Evolutionary conservation across 495 filamentous ascomycete genomes (phyloP).

Genomic region (Penicillium psychrofluorescens): DNA sequence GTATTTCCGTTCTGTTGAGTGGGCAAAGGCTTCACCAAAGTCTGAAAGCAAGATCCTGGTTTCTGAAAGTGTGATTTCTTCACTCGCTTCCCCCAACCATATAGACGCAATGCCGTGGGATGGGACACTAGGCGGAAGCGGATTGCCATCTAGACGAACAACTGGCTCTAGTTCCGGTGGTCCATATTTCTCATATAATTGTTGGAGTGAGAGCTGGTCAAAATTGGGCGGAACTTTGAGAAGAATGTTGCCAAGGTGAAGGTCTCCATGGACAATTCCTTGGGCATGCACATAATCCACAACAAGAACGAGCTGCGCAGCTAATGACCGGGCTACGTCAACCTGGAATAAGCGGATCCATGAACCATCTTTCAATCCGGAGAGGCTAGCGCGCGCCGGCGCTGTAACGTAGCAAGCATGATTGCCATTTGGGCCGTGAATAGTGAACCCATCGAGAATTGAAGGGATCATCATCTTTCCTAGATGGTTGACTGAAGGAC

Average conservation of each 20-base stretch:
- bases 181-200: slow-evolving; percentile 19
- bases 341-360: slow-evolving; percentile 29
- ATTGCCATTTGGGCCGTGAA: slow-evolving; percentile 36
- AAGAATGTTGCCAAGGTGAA: slow-evolving; percentile 26
- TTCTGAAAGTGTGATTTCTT: slow-evolving; percentile 15
- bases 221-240: slow-evolving; percentile 12
- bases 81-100: slow-evolving; percentile 23
- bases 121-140: slow-evolving; percentile 18
- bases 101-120: slow-evolving; percentile 13
- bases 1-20: slow-evolving; percentile 15
- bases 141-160: slow-evolving; percentile 14
- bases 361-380: slow-evolving; percentile 20
- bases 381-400: slow-evolving; percentile 24
- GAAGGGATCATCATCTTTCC: slow-evolving; percentile 19
- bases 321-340: slow-evolving; percentile 32
- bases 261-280: slow-evolving; percentile 26
- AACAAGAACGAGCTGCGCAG: slow-evolving; percentile 28
- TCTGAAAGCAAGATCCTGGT: slow-evolving; percentile 28
- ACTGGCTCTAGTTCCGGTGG: slow-evolving; percentile 15
- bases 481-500: slow-evolving; percentile 6
- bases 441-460: slow-evolving; percentile 33
- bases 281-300: slow-evolving; percentile 25
- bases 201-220: slow-evolving; percentile 14
- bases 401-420: no score
- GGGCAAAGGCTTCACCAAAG: slow-evolving; percentile 33